These are phyloP conservation scores for Torulaspora microellipsoides DNA, from an alignment of 805 yeast genomes.

Conservation along the genomic window DNA sequence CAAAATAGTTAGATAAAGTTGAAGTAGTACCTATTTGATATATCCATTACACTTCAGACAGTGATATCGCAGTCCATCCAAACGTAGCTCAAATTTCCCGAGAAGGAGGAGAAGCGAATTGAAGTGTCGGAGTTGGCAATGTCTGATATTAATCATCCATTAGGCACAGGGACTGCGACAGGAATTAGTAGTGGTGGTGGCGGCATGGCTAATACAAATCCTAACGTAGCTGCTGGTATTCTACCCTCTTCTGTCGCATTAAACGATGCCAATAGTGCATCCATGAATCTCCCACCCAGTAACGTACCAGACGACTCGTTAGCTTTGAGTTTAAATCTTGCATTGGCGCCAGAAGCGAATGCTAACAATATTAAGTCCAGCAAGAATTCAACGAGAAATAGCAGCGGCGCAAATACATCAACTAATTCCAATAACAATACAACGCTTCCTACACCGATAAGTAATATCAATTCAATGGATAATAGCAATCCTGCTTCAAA, in stretches of 20 bases:
- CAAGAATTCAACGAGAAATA: neutral
- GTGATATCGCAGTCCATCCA: no score
- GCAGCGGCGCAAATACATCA: slow-evolving; percentile 3
- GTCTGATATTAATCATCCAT: slow-evolving; percentile 10
- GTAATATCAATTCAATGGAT: slow-evolving; percentile 8
- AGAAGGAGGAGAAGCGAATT: no score
- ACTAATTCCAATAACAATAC: slow-evolving; percentile 7
- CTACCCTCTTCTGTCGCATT: slow-evolving; percentile 1
- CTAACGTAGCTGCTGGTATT: slow-evolving; percentile 1
- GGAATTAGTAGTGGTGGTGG: neutral
- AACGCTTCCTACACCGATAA: slow-evolving; percentile 13
- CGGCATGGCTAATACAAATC: slow-evolving; percentile 1
- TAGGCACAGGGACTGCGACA: slow-evolving; percentile 4
- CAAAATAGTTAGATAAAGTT: no score
- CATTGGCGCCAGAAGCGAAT: slow-evolving; percentile 9
- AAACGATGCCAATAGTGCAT: neutral
- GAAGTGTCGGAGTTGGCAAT: neutral
- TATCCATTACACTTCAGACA: no score
- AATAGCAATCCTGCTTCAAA: slow-evolving; percentile 12
- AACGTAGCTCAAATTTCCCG: no score
- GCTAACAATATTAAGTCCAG: slow-evolving; percentile 1
- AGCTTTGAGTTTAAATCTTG: slow-evolving; percentile 9
- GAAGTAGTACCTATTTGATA: no score
- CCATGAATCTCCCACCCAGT: neutral
- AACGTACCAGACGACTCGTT: slow-evolving; percentile 6